A percentile compares a stretch with the other conserved stretches of the same genome.
phyloP scores from a whole-genome alignment of 345 rosid genomes.

The Geranium rotundifolium region DNA sequence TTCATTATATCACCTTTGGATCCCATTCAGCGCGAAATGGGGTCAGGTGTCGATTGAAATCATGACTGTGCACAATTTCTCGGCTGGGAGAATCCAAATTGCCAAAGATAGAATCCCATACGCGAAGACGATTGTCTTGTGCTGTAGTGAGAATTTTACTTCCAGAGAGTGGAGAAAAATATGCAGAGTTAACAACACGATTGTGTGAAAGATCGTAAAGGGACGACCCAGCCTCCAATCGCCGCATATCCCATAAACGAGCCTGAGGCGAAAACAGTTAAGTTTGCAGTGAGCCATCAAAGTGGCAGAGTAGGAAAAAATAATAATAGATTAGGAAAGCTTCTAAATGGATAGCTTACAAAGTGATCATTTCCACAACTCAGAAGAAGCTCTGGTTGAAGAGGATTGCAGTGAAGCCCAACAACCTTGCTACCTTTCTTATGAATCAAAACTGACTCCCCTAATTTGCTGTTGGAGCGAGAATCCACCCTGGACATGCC shows the following conservation, averaged over 20 bases:
- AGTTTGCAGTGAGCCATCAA: background rate
- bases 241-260: constrained; percentile 89
- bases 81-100: constrained; percentile 74
- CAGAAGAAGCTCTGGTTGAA: constrained; percentile 77
- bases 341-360: constrained; percentile 34
- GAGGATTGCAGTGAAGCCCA: constrained; percentile 90
- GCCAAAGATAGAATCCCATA: constrained; percentile 90
- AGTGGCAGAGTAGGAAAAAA: background rate
- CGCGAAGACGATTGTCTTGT: constrained; percentile 79
- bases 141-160: constrained; percentile 78
- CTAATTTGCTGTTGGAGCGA: constrained; percentile 47
- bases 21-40: constrained; percentile 99
- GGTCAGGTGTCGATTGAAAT: constrained; percentile 83
- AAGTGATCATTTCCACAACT: constrained; percentile 97
- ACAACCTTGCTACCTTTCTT: constrained; percentile 89
- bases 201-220: constrained; percentile 57
- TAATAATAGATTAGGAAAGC: background rate
- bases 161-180: constrained; percentile 84
- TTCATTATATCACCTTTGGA: constrained; percentile 54
- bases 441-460: constrained; percentile 66
- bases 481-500: constrained; percentile 51
- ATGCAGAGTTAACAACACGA: constrained; percentile 93
- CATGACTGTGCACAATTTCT: constrained; percentile 98
- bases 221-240: constrained; percentile 46
- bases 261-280: constrained; percentile 39